Conservation (phyloP, 257 asterid genomes). For the Capsicum pubescens region DNA sequence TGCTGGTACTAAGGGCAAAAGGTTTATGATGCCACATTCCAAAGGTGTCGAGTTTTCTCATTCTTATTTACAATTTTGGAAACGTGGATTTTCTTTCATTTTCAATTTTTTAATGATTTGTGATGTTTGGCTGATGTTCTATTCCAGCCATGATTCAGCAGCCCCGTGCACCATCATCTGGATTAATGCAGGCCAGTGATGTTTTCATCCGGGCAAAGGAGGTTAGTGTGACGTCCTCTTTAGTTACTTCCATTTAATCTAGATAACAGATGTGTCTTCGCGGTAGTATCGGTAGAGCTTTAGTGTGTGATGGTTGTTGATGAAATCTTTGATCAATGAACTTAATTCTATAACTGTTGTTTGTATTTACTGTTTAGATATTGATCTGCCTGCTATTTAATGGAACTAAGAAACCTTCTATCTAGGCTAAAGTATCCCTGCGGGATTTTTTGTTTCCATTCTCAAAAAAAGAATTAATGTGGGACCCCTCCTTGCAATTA, state of each 20-base stretch:
- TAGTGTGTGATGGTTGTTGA: neutral
- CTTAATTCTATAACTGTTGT: neutral
- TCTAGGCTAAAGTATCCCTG: neutral
- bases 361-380: neutral
- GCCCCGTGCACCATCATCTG: slow-evolving; percentile 86
- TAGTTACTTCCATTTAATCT: slow-evolving; percentile 21
- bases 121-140: slow-evolving; percentile 34
- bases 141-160: slow-evolving; percentile 89
- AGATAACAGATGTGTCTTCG: neutral
- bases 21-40: slow-evolving; percentile 93
- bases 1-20: slow-evolving; percentile 86
- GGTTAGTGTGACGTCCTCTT: slow-evolving; percentile 54
- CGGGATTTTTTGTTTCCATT: neutral
- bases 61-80: slow-evolving; percentile 22
- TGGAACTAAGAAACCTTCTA: neutral
- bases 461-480: neutral
- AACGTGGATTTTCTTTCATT: slow-evolving; percentile 16
- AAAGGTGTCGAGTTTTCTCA: slow-evolving; percentile 53
- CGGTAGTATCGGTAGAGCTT: neutral
- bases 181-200: slow-evolving; percentile 88
- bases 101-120: slow-evolving; percentile 28
- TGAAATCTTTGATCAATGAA: slow-evolving; percentile 5
- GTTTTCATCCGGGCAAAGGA: slow-evolving; percentile 85
- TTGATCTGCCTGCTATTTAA: neutral
- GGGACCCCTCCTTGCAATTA: neutral